Evolutionary conservation across 1,284 basidiomycete genomes (phyloP), one percentile per base, ranked within the genome.

Genomic region (Marasmius fiardii): DNA sequence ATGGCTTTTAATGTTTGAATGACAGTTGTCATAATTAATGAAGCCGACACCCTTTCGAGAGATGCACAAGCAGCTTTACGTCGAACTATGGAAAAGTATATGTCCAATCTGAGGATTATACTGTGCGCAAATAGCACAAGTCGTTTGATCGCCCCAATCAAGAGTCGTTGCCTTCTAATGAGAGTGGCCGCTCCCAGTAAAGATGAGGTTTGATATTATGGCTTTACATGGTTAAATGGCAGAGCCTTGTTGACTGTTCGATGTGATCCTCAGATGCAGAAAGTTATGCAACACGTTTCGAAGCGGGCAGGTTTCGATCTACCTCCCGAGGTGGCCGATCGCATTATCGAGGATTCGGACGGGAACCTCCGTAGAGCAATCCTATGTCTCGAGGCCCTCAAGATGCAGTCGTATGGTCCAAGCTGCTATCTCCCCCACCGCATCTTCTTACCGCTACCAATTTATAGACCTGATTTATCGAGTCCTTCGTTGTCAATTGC

Each of bases 61-160:
- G 96, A 99, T 74, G 96, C 96, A 0, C 96, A 99, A 76, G 95
- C 96, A 1, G 96, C 96, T 4, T 80, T 99, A 43, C 88, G 97
- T 65, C 83, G 97, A 57, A 99, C 96, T 2, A 99, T 99, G 96
- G 96, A 99, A 67, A 96, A 98, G 72, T 99, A 98, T 77, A 98
- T 98, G 92, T 87, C 86, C 49, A 99, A 98, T 70, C 83, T 99
- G 82, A 87, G 97, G 47, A 86, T 99, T 62, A 96, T 99, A 64
- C 83, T 99, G 11, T 98, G 96, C 70, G 94, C 96, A n/a, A 97
- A 94, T 71, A 95, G 92, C 68, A 98, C 97, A 2, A 92, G 91
- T 67, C 91, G 92, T 64, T 90, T 99, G 60, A 99, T 99, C 67
- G 95, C 95, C 0, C 97, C 96, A 2, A 99, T 99, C 68, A 89